Evolutionary conservation across 129 eudicot species (phyloP).

Genomic region (Apium graveolens): DNA sequence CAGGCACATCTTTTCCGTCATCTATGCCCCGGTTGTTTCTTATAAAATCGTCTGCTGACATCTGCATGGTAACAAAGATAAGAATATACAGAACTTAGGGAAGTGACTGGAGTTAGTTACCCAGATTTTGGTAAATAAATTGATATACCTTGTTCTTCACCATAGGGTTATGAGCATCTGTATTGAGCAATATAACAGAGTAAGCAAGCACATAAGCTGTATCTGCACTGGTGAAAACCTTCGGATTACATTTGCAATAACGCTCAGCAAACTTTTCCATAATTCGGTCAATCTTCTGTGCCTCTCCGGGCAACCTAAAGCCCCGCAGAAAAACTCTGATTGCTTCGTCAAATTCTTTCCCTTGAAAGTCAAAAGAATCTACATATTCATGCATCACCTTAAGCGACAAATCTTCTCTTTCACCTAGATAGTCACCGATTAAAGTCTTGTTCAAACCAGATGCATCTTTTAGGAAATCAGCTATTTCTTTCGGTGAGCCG

Average conservation of each 20-base stretch:
- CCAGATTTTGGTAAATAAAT: constrained; percentile 9
- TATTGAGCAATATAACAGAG: constrained; percentile 89
- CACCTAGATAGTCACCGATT: constrained; percentile 96
- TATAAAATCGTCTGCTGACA: constrained; percentile 95
- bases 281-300: constrained; percentile 97
- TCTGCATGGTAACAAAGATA: constrained; percentile 38
- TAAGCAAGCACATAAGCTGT: constrained; percentile 98
- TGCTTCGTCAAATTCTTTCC: constrained; percentile 88
- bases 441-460: constrained; percentile 81
- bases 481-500: constrained; percentile 77
- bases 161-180: constrained; percentile 99
- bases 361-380: constrained; percentile 91
- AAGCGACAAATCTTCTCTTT: constrained; percentile 81
- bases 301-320: constrained; percentile 96
- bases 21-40: constrained; percentile 96
- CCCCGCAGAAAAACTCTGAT: constrained; percentile 79
- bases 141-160: constrained; percentile 81
- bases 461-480: constrained; percentile 66
- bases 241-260: constrained; percentile 93
- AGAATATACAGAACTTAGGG: background rate
- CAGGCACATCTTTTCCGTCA: constrained; percentile 97
- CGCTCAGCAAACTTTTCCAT: constrained; percentile 99
- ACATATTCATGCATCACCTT: constrained; percentile 97
- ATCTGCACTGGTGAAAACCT: constrained; percentile 90
- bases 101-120: background rate